Evolutionary conservation across 2,329 filamentous ascomycete species (phyloP), one percentile per base, ranked within the genome.

Genomic region (Epichloe coenophiala): DNA sequence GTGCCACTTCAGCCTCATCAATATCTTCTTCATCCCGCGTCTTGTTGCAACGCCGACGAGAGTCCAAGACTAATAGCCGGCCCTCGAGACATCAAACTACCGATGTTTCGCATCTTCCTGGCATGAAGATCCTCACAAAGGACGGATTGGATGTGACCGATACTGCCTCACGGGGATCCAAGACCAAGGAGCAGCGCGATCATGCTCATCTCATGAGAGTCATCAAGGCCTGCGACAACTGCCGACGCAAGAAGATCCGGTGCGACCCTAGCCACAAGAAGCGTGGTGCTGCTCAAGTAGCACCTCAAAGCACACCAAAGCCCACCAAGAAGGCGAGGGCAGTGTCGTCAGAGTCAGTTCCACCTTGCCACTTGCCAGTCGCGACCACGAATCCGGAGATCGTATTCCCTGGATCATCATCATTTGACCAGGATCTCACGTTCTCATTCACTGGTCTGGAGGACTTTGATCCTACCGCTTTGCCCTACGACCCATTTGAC

Each of bases 161-260:
- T 63, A 73, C 75, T 50, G 77, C 77, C 13, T 79, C 77, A 15
- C 73, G 80, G 39, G 78, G 79, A 36, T 78, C 74, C 63, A 83
- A 83, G 68, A 81, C 80, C 48, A 81, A 80, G 70, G 80, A 83
- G 68, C 80, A 83, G 68, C 74, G 80, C 36, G 79, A 83, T 49
- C 80, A 83, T 59, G 80, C 80, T 5, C 79, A 82, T 57, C 66
- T 83, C 45, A 83, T 84, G 77, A 71, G 80, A 53, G 79, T 80
- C 60, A 78, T 83, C 62, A 82, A 82, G 67, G 80, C 80, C n/a
- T 84, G 80, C 61, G 76, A 81, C 42, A 68, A 70, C 53, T 84
- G 80, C 68, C 69, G 72, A 53, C 71, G 69, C 61, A 83, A 81
- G 73, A 84, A 84, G 74, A 71, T 77, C 40, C 74, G 78, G 44